These are phyloP conservation scores for Paracamarosporium sp. DNA, from an alignment of 2,329 filamentous ascomycete genomes.

Conservation along the genomic window DNA sequence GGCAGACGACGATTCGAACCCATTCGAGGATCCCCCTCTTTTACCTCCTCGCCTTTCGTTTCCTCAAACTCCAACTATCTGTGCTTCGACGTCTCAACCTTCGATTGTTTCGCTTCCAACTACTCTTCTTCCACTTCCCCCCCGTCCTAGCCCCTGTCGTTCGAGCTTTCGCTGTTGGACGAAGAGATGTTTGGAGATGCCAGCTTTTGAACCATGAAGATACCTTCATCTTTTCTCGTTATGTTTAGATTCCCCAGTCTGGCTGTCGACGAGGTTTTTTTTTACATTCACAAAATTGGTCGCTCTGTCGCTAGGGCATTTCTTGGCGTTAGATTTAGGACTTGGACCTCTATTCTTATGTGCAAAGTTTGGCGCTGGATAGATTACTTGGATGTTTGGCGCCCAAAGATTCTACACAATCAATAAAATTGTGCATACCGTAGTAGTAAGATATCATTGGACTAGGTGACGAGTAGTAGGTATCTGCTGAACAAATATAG, in stretches of 20 bases:
- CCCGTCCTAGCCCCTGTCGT: background rate
- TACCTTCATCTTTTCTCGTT: background rate
- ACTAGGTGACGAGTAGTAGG: too few relatives aligned
- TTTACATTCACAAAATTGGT: background rate
- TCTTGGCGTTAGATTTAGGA: background rate
- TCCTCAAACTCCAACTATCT: too few relatives aligned
- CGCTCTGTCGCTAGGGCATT: background rate
- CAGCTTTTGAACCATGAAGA: background rate
- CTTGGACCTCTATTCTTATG: background rate
- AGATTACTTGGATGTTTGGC: background rate
- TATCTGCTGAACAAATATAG: too few relatives aligned
- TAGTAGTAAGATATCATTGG: background rate
- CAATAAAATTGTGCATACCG: background rate
- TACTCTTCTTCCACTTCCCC: background rate
- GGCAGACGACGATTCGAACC: background rate
- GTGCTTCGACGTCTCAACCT: too few relatives aligned
- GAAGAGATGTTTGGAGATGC: background rate
- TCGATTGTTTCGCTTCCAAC: too few relatives aligned
- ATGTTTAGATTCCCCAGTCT: background rate
- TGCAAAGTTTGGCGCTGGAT: constrained; percentile 1
- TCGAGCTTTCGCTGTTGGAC: background rate
- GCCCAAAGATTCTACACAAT: background rate
- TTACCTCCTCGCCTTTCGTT: background rate
- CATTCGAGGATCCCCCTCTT: background rate
- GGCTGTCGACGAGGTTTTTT: background rate